Base-by-base conservation (phyloP, 805 yeast genomes). In the Starmerella gropengiesseri region DNA sequence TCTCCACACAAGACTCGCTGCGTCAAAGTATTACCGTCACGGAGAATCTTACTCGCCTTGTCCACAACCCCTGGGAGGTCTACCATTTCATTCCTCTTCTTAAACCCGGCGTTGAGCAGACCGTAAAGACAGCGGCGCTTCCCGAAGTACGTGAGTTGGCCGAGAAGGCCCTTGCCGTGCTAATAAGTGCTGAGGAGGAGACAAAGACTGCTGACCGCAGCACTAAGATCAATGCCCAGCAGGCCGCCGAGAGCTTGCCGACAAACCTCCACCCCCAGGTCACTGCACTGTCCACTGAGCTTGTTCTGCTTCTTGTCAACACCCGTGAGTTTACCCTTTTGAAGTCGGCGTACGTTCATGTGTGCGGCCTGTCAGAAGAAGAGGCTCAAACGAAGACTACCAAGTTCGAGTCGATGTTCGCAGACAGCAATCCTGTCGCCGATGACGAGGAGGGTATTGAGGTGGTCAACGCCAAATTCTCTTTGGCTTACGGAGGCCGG, bases 111-210 rank as follows among this genome's bases (percentile, higher is more conserved):
- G 79, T 91, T 33, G 75, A 79, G 62, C 85, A 77, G 60, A 95
- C 91, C 31, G 78, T 81, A 38, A 74, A 82, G 44, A 82, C 87
- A 41, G 97, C 97, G 31, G 80, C 96, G 8, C 70, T 84, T 60
- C 97, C 97, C 31, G 98, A 89, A 64, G 97, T 91, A 40, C 80
- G 98, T 72, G 91, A 80, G 54, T 69, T 91, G 55, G 97, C 96
- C 29, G 70, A 70, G 30, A 89, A 86, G 63, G 97, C 98, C 1
- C 68, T 82, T 46, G 59, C 66, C 7, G 97, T 89, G 31, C 69
- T 91, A 59, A 73, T 75, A 56, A 89, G 79, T 47, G 96, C 95
- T 51, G 81, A 81, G 49, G 70, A 75, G 43, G 82, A 76, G 55
- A 85, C 85, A 44, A 73, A 74, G 55, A 80, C 78, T 66, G 82